These are phyloP conservation scores for Decorospora gaudefroyi DNA, from an alignment of 2,329 filamentous ascomycete genomes.

Conservation along the genomic window DNA sequence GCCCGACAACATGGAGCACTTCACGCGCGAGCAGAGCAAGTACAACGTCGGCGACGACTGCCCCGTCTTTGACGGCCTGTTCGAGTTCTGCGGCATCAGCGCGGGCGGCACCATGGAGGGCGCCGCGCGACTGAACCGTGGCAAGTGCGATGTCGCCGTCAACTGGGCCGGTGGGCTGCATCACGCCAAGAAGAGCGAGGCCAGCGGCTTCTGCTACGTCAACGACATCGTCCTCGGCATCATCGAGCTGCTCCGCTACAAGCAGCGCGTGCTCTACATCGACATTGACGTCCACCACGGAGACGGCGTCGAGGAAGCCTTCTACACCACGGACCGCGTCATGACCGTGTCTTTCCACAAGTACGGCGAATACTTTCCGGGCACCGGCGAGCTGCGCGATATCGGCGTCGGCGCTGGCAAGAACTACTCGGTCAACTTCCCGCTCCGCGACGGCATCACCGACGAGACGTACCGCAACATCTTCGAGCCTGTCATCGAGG, in stretches of 20 bases:
- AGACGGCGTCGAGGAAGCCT: conserved; percentile 74
- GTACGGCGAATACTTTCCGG: conserved; percentile 73
- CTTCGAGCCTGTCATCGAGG: conserved; percentile 69
- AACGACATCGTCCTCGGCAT: conserved; percentile 96
- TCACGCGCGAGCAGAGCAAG: conserved; percentile 84
- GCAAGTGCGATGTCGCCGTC: conserved; percentile 68
- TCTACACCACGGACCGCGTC: conserved; percentile 72
- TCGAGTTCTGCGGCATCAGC: conserved; percentile 72
- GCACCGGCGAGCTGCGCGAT: conserved; percentile 69
- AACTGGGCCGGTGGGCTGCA: conserved; percentile 87
- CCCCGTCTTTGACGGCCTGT: conserved; percentile 71
- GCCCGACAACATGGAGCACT: conserved; percentile 97
- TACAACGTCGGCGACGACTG: conserved; percentile 68
- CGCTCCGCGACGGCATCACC: conserved; percentile 70
- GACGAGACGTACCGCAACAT: conserved; percentile 69
- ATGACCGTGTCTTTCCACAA: conserved; percentile 76
- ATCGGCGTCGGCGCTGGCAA: conserved; percentile 70
- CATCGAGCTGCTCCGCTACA: conserved; percentile 79
- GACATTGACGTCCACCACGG: conserved; percentile 93
- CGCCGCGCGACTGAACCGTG: conserved; percentile 67
- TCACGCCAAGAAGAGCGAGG: conserved; percentile 92
- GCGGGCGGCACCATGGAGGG: conserved; percentile 73
- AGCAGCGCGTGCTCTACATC: conserved; percentile 89
- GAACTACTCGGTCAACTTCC: conserved; percentile 71
- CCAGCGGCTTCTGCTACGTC: conserved; percentile 97